Conservation (phyloP, 192 early-diverging fungal species). For the Polychytrium aggregatum region DNA sequence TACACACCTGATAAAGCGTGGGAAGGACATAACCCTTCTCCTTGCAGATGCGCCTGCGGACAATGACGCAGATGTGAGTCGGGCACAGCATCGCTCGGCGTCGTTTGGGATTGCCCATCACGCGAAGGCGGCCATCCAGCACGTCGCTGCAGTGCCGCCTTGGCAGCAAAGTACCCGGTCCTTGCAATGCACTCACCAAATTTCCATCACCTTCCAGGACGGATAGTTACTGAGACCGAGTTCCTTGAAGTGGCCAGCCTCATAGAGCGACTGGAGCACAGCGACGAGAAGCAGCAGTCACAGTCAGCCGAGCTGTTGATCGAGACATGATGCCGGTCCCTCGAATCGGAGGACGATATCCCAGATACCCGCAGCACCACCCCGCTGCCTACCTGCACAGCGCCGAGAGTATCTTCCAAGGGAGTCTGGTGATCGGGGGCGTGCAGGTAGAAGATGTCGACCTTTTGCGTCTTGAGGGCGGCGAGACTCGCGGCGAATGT, state of each 20-base stretch:
- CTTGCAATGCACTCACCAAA: no score
- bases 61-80: no score
- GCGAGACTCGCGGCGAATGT: slow-evolving; percentile 26
- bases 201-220: slow-evolving; percentile 37
- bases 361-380: no score
- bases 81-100: no score
- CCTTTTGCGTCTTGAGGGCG: slow-evolving; percentile 29
- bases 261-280: slow-evolving; percentile 26
- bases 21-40: slow-evolving; percentile 31
- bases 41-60: slow-evolving; percentile 33
- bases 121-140: no score
- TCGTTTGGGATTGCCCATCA: no score
- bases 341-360: no score
- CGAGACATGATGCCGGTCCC: no score
- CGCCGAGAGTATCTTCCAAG: slow-evolving; percentile 35
- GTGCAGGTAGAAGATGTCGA: slow-evolving; percentile 56
- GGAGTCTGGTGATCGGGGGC: slow-evolving; percentile 43
- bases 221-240: slow-evolving; percentile 28
- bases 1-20: slow-evolving; percentile 28
- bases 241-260: slow-evolving; percentile 24
- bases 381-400: slow-evolving; percentile 46
- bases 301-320: no score
- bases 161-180: no score
- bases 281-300: no score
- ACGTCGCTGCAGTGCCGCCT: no score